Evolutionary conservation across 2,329 filamentous ascomycete genomes (phyloP), one percentile per base, ranked within the genome.

Genomic region (Didymella glomerata): DNA sequence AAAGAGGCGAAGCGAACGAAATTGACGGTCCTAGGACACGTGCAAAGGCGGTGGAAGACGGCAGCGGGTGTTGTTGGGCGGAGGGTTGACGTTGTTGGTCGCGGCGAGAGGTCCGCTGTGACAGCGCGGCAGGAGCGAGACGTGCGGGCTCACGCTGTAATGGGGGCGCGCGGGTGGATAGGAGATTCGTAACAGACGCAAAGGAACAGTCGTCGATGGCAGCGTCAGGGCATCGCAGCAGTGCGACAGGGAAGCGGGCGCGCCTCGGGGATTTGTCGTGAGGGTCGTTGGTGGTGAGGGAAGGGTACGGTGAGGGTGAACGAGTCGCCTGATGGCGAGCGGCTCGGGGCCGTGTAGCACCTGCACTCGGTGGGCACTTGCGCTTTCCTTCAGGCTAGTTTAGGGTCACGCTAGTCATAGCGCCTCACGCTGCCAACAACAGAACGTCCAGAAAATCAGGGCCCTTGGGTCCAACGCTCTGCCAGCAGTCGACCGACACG

Each of bases 141-240:
- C 60, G 54, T 49, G 59, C 49, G 61, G 58, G 48, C 56, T 63
- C 60, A 64, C 54, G 66, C 51, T 56, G 38, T 61, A 51, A 46
- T 45, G 36, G 36, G 36, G 25, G 52, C 36, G 60, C 56, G 57
- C 25, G 60, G 49, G 57, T 30, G 46, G n/a, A 16, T 41, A 54
- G 45, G 56, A 48, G 40, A 50, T 57, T 50, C 51, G 61, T 63
- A 55, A 56, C 62, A 44, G 51, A 70, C 44, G 62, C 64, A 69
- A 69, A 66, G 66, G 67, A 70, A 71, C 51, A 56, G 65, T 64
- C 53, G 67, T 66, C 48, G 61, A 56, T 57, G 56, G 51, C 48
- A 60, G 49, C 47, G 56, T 67, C 68, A 64, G 68, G 60, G 65
- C 69, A 68, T 69, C 54, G 67, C 64, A 55, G 52, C 51, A 60